Base-by-base conservation (phyloP, 2,329 filamentous ascomycete species). In the Penicillium occitanis region DNA sequence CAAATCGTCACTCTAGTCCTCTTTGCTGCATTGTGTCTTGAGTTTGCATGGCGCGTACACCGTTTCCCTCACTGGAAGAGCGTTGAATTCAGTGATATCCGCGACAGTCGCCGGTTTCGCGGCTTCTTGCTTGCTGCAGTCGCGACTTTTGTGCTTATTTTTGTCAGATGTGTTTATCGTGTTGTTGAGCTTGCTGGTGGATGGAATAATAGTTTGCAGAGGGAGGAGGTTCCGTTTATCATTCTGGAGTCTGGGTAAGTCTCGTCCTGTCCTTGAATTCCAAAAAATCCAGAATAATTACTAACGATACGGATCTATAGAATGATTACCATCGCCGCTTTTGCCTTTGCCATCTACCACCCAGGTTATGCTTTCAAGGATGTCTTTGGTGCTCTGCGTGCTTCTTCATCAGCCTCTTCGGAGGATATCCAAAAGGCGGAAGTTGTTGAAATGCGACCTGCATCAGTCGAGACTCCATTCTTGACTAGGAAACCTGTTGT, bases 151-250 rank as follows among this genome's bases (percentile, higher is more conserved):
- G 4, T 51, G 6, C 22, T 51, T 14, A 51, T 30, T 14, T 51
- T 51, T 51, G 10, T 37, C 7, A 11, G 44, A 35, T 51, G 44
- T n/a, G 44, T 62, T 28, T 51, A 62, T 50, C 59, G 59, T 51
- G 59, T 51, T 50, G 44, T 62, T 2, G 59, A 62, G 30, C 44
- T 62, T 5, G n/a, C 59, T 13, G 30, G 59, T 5, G 59, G 44
- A 22, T 62, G 59, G 44, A 62, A 62, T 37, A 62, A 62, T 33
- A 25, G 22, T 19, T 25, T 62, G 30, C 59, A 62, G 44, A 22
- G 59, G 14, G 59, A 51, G 48, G 59, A 62, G 33, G 48, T 35
- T 1, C 44, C 19, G 11, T 51, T 33, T 8, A 62, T 62, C 30
- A 62, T 51, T 35, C 19, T 62, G 19, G 59, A 51, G 22, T 51